Percentiles rank a stretch among this genome's conserved stretches.
phyloP scores from a whole-genome alignment of 225 moss, liverwort and hornwort species.

The Antitrichia curtipendula region DNA sequence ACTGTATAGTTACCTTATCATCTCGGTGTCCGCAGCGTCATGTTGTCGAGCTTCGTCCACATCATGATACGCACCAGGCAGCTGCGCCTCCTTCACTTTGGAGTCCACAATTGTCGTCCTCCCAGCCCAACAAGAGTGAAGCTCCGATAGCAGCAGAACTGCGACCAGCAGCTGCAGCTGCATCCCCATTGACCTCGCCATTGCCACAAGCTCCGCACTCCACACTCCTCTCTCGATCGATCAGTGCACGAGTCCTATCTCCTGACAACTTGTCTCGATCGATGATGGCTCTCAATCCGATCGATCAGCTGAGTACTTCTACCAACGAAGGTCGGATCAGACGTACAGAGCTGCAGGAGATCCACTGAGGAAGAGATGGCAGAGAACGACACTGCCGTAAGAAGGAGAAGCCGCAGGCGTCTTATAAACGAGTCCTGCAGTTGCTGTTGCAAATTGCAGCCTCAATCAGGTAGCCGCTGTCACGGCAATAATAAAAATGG shows the following conservation, averaged over 20 bases:
- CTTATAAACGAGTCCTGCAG: neutral
- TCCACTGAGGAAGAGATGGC: neutral
- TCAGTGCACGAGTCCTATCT: neutral
- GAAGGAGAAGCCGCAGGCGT: neutral
- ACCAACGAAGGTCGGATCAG: neutral
- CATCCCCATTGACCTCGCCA: neutral
- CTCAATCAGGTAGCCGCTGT: neutral
- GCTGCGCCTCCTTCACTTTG: neutral
- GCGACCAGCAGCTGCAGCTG: neutral
- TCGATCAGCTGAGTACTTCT: neutral
- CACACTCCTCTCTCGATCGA: neutral
- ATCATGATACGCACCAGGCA: neutral
- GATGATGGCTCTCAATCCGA: neutral
- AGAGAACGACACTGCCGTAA: constrained; percentile 1
- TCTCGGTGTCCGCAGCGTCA: neutral
- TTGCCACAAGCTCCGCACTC: neutral
- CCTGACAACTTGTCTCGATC: neutral
- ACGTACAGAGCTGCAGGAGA: neutral
- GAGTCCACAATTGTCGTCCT: neutral
- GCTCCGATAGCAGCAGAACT: neutral
- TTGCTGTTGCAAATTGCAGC: neutral
- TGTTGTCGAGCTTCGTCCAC: neutral
- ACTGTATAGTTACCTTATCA: neutral
- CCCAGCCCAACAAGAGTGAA: neutral
- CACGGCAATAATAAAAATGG: neutral